Evolutionary conservation across 1,284 basidiomycete species (phyloP).

Genomic region (Melanopsichium pennsylvanicum): DNA sequence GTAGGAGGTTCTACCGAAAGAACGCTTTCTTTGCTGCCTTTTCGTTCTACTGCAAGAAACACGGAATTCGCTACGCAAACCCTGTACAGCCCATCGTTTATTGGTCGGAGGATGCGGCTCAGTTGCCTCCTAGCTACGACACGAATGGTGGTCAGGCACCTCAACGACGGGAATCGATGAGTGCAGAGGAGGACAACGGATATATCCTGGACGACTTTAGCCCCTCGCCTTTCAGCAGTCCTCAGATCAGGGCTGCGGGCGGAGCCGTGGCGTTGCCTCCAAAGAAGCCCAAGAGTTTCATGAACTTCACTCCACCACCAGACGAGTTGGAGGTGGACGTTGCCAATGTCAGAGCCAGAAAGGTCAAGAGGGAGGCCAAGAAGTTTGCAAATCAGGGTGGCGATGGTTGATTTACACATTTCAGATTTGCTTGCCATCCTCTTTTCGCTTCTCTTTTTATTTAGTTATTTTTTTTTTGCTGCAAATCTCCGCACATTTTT

Average conservation of each 20-base stretch:
- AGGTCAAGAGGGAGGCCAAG: slow-evolving; percentile 32
- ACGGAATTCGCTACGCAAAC: slow-evolving; percentile 57
- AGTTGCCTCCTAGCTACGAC: slow-evolving; percentile 51
- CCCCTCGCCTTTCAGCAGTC: slow-evolving; percentile 36
- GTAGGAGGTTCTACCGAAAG: slow-evolving; percentile 54
- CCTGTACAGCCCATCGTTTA: slow-evolving; percentile 56
- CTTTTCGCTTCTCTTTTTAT: background rate
- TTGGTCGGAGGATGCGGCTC: slow-evolving; percentile 51
- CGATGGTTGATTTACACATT: slow-evolving; percentile 39
- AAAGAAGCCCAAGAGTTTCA: slow-evolving; percentile 51
- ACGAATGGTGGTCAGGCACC: background rate
- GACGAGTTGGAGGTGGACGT: slow-evolving; percentile 53
- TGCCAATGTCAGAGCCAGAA: slow-evolving; percentile 27
- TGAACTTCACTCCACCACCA: slow-evolving; percentile 58
- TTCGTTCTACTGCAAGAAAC: slow-evolving; percentile 61
- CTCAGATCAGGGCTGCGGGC: slow-evolving; percentile 34
- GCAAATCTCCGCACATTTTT: too few relatives aligned
- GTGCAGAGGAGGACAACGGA: slow-evolving; percentile 36
- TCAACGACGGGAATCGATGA: slow-evolving; percentile 5
- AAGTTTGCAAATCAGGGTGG: slow-evolving; percentile 52
- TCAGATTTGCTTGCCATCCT: too few relatives aligned
- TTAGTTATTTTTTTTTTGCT: too few relatives aligned
- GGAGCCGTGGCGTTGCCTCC: slow-evolving; percentile 29
- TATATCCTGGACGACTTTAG: slow-evolving; percentile 49
- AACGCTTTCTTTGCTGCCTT: slow-evolving; percentile 62